Evolutionary conservation across 352 stramenopile species (phyloP).

Genomic region (Thalassiosira mediterranea): DNA sequence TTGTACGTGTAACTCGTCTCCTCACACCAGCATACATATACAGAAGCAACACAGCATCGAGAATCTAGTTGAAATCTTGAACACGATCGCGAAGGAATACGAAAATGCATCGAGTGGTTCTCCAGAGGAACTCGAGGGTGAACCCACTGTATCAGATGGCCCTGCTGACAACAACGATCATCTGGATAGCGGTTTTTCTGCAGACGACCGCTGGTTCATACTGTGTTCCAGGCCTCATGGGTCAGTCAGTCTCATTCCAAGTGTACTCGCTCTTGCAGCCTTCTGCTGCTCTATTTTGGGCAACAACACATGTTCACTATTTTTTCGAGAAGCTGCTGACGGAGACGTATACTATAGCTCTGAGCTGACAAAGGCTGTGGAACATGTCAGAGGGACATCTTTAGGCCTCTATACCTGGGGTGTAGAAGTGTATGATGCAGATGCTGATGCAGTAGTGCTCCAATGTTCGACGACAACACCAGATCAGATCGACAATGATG

Average conservation of each 20-base stretch:
- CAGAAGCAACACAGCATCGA: conserved; percentile 51
- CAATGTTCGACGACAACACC: conserved; percentile 3
- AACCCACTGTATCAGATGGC: neutral
- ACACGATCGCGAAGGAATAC: conserved; percentile 18
- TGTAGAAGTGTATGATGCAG: no score
- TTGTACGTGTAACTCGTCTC: no score
- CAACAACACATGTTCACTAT: conserved; percentile 32
- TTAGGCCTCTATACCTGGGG: conserved; percentile 26
- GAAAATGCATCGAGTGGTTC: conserved; percentile 11
- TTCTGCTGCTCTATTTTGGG: conserved; percentile 18
- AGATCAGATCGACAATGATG: conserved; percentile 6
- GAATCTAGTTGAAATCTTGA: conserved; percentile 33
- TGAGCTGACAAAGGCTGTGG: conserved; percentile 6
- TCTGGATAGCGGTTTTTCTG: conserved; percentile 7
- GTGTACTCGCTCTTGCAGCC: conserved; percentile 6
- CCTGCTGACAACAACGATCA: conserved; percentile 1
- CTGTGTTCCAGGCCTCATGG: conserved; percentile 21
- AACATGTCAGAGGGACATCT: conserved; percentile 9
- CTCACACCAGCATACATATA: no score
- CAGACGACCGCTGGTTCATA: conserved; percentile 39
- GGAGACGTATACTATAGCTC: neutral
- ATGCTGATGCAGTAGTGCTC: conserved; percentile 5
- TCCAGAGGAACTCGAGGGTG: conserved; percentile 3
- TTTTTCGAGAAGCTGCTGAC: conserved; percentile 11
- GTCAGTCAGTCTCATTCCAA: conserved; percentile 21